A percentile compares a stretch with the other conserved stretches of the same genome.
phyloP scores from a whole-genome alignment of 228 moss, liverwort and hornwort species.

The Sphagnum magellanicum region DNA sequence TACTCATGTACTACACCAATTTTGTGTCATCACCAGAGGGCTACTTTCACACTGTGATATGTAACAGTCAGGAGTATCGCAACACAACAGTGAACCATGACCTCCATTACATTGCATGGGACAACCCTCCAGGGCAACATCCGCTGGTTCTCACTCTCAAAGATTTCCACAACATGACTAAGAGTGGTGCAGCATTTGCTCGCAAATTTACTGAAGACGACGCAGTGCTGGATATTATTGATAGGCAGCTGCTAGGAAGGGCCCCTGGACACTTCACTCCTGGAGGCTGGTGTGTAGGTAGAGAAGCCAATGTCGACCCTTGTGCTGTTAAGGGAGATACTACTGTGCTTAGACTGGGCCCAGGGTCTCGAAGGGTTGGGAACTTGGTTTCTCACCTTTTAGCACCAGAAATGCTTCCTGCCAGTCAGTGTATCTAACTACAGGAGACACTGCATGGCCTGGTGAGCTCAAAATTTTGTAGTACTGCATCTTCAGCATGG shows the following conservation, averaged over 20 bases:
- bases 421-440: slow-evolving; percentile 49
- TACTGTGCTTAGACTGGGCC: slow-evolving; percentile 62
- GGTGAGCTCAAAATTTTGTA: too few relatives aligned
- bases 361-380: slow-evolving; percentile 75
- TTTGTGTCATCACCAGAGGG: slow-evolving; percentile 71
- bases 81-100: slow-evolving; percentile 71
- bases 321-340: slow-evolving; percentile 62
- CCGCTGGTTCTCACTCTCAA: slow-evolving; percentile 34
- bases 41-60: slow-evolving; percentile 62
- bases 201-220: slow-evolving; percentile 53
- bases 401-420: slow-evolving; percentile 65
- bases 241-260: slow-evolving; percentile 44
- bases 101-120: slow-evolving; percentile 63
- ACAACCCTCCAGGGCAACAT: slow-evolving; percentile 61
- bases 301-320: slow-evolving; percentile 41
- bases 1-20: slow-evolving; percentile 71
- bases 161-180: slow-evolving; percentile 40
- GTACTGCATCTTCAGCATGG: too few relatives aligned
- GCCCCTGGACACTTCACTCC: slow-evolving; percentile 32
- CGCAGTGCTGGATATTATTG: slow-evolving; percentile 49
- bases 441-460: too few relatives aligned
- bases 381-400: slow-evolving; percentile 66
- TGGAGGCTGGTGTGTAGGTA: slow-evolving; percentile 57
- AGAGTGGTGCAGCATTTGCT: slow-evolving; percentile 56
- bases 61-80: slow-evolving; percentile 52